Base-by-base conservation (phyloP, 2,329 filamentous ascomycete genomes). In the Cercospora beticola region DNA sequence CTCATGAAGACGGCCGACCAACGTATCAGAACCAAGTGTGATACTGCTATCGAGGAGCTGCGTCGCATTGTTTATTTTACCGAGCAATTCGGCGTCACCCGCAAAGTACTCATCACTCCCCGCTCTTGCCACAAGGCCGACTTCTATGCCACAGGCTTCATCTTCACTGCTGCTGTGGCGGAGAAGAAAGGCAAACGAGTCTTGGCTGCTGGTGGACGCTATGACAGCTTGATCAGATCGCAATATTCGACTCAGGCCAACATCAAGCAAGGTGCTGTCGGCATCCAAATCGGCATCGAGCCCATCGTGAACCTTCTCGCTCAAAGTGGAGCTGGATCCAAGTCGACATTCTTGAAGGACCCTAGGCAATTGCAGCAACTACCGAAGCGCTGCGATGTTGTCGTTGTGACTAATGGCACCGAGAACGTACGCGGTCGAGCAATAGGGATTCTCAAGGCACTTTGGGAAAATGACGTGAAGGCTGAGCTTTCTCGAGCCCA, bases 111-210 rank as follows among this genome's bases (percentile, higher is more conserved):
- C 75, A 85, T 98, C 73, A 92, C 89, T 71, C 94, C 94, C 0
- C 84, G 99, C 6, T 92, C 90, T 76, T 96, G 92, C 78, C 87
- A 96, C 76, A 97, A 97, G 76, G 94, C 97, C 77, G 91, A 90
- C 66, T 97, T 98, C 78, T 99, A 95, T 79, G 84, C 87, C 18
- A 91, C 91, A 0, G 94, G 94, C 7, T 84, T 98, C 30, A 83
- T 98, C 54, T 98, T 99, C 78, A 92, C 96, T 70, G 97, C 93
- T 75, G 82, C 97, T 2, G 93, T 94, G 71, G 94, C 98, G 78
- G 89, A 87, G 70, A 96, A 93, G 78, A 87, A 90, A 70, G 83
- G 84, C 74, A 91, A 95, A 73, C 57, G 49, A 31, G 33, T 59
- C 12, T 60, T 98, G 76, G 95, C 94, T 5, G 95, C 94, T 33